These are phyloP conservation scores for baker's yeast (Saccharomyces cerevisiae) DNA, from an alignment of 805 yeast genomes.

Conservation along the genomic window DNA sequence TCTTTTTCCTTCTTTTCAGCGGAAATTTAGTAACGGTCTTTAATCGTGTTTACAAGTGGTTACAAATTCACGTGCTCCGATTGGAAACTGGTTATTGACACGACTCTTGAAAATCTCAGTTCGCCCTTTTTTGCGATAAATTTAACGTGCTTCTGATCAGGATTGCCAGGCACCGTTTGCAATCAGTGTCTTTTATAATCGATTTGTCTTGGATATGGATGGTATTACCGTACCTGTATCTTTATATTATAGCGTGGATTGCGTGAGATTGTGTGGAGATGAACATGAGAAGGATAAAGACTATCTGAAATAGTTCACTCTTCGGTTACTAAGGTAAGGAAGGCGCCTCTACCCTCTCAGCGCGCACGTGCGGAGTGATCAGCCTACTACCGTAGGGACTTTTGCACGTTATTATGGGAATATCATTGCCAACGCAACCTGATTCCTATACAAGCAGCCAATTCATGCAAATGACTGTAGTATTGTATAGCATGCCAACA, in stretches of 20 bases:
- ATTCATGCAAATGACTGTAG: background rate
- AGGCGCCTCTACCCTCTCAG: background rate
- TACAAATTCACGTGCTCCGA: background rate
- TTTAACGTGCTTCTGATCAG: background rate
- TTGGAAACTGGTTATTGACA: background rate
- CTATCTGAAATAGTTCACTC: background rate
- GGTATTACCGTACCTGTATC: background rate
- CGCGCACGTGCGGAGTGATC: background rate
- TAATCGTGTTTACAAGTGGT: background rate
- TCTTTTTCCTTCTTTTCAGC: background rate
- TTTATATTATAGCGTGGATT: background rate
- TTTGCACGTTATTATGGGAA: background rate
- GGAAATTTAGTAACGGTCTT: background rate
- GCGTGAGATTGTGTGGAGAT: background rate
- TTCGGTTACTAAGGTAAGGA: background rate
- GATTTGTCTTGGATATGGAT: background rate
- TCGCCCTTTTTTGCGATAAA: background rate
- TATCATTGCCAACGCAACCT: background rate
- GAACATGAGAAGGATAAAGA: background rate
- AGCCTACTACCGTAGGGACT: background rate
- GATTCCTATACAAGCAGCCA: background rate
- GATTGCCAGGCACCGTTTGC: background rate
- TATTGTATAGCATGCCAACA: slow-evolving; percentile 47
- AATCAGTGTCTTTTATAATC: background rate
- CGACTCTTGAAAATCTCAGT: background rate